phyloP scores from a whole-genome alignment of 768 basidiomycete genomes.

The Lactarius indigo region DNA sequence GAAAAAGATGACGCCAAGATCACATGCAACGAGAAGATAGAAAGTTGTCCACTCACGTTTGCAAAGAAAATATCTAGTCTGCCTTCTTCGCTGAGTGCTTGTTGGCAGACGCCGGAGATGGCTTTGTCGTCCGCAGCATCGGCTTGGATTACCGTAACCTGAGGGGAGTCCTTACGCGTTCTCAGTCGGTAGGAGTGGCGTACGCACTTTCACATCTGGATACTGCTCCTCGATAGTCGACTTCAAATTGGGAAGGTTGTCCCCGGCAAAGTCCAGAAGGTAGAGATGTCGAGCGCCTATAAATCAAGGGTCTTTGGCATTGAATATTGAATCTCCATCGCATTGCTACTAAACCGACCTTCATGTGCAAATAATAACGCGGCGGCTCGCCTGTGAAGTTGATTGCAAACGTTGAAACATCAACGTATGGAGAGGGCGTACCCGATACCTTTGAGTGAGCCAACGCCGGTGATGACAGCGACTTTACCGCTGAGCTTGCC shows the following conservation, averaged over 20 bases:
- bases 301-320: slow-evolving; percentile 2
- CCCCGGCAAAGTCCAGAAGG: slow-evolving; percentile 64
- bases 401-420: not conserved
- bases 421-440: slow-evolving; percentile 36
- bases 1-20: not conserved
- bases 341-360: slow-evolving; percentile 41
- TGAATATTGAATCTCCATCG: slow-evolving; percentile 2
- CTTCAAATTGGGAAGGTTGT: slow-evolving; percentile 69
- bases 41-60: slow-evolving; percentile 53
- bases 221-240: slow-evolving; percentile 62
- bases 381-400: slow-evolving; percentile 54
- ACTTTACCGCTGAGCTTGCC: slow-evolving; percentile 71
- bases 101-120: slow-evolving; percentile 65
- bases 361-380: slow-evolving; percentile 76
- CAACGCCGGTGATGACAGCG: slow-evolving; percentile 84
- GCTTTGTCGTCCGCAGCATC: slow-evolving; percentile 80
- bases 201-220: slow-evolving; percentile 73
- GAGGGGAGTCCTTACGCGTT: not conserved
- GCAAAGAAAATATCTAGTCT: slow-evolving; percentile 93
- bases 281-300: slow-evolving; percentile 76
- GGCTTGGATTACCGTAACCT: slow-evolving; percentile 76
- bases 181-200: not conserved
- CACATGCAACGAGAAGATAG: not conserved
- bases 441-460: slow-evolving; percentile 88
- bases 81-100: slow-evolving; percentile 76